Evolutionary conservation across 2,329 filamentous ascomycete species (phyloP).

Genomic region (Aspergillus brunneoviolaceus): DNA sequence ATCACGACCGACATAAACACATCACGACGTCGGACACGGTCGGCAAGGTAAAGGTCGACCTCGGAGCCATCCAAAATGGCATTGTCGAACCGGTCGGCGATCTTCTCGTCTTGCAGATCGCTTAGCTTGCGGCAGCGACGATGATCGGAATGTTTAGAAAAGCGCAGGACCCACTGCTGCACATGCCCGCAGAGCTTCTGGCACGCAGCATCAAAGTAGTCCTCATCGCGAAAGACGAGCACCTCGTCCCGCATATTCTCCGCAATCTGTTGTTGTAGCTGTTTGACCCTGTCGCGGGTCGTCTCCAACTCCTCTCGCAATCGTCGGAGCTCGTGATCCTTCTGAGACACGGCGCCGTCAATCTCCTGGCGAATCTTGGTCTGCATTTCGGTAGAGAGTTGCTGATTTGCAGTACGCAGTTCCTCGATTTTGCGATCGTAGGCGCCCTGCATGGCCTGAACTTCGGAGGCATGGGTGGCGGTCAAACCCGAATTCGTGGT

Average conservation of each 20-base stretch:
- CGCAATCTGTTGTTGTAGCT: conserved; percentile 60
- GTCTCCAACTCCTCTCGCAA: conserved; percentile 75
- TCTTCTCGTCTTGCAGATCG: conserved; percentile 87
- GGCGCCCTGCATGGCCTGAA: conserved; percentile 61
- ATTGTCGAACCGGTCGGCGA: conserved; percentile 91
- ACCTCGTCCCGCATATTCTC: conserved; percentile 66
- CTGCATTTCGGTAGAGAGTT: conserved; percentile 63
- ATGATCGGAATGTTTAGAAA: conserved; percentile 96
- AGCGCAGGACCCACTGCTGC: conserved; percentile 95
- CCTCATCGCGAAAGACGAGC: conserved; percentile 78
- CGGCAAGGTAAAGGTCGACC: conserved; percentile 81
- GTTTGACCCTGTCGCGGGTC: conserved; percentile 62
- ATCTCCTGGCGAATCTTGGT: conserved; percentile 62
- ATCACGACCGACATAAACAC: conserved; percentile 99
- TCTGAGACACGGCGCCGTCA: conserved; percentile 67
- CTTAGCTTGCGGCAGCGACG: conserved; percentile 78
- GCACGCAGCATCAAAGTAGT: conserved; percentile 92
- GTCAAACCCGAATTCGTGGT: conserved; percentile 76
- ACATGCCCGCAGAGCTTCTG: conserved; percentile 94
- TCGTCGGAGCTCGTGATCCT: conserved; percentile 77
- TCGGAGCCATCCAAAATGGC: conserved; percentile 91
- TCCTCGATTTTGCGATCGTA: conserved; percentile 68
- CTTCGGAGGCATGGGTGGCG: conserved; percentile 71
- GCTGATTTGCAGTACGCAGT: conserved; percentile 62
- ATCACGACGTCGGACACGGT: conserved; percentile 84